Percentiles rank a stretch among this genome's conserved stretches.
Evolutionary conservation across 1,284 basidiomycete genomes (phyloP).

Genomic region (Trichosporon sp.): DNA sequence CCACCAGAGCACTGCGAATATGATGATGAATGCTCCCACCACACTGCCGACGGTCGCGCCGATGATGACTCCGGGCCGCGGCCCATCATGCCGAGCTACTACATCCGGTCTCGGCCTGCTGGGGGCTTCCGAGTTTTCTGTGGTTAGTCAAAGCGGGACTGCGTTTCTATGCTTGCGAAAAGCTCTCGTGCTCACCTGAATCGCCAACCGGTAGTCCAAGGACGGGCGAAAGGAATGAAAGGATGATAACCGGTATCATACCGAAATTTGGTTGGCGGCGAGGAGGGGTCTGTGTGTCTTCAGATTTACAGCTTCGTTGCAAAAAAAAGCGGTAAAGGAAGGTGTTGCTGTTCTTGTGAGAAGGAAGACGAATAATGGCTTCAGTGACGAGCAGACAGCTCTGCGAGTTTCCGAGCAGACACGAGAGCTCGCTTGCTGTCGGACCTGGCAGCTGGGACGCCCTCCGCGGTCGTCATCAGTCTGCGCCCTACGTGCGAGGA

Average conservation of each 20-base stretch:
- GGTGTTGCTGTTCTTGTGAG: not conserved
- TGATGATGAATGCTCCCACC: not conserved
- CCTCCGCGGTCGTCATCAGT: not conserved
- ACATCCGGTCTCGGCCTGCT: not conserved
- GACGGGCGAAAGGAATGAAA: not conserved
- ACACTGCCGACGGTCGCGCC: constrained; percentile 1
- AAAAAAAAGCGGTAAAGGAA: not conserved
- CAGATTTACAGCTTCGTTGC: too few species aligned
- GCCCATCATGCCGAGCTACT: not conserved
- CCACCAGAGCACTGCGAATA: not conserved
- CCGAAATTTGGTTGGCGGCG: not conserved
- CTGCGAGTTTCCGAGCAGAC: too few species aligned
- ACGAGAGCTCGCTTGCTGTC: not conserved
- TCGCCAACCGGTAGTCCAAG: not conserved
- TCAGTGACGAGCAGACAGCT: not conserved
- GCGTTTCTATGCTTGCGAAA: not conserved
- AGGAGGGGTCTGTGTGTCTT: not conserved
- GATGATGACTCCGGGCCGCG: not conserved
- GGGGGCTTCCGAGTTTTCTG: not conserved
- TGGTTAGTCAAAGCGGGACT: not conserved
- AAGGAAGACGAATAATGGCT: not conserved
- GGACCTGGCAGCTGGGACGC: not conserved
- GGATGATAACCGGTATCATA: not conserved
- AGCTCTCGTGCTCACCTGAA: not conserved
- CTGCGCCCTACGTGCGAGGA: not conserved